Evolutionary conservation across 78 protist species (phyloP), one percentile per base, ranked within the genome.

Genomic region (Andalucia godoyi): DNA sequence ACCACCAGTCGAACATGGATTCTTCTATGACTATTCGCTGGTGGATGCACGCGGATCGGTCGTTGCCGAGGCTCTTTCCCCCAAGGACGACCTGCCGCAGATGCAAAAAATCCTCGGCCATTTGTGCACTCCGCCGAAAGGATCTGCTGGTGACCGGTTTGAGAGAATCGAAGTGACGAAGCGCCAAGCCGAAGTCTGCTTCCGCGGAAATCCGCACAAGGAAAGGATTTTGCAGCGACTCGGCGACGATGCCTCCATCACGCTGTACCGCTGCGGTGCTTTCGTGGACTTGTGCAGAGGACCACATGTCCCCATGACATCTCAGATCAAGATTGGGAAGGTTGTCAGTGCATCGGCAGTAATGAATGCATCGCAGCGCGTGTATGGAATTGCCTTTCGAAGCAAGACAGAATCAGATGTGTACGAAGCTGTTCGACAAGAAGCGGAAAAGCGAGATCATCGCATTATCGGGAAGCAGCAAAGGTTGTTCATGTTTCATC

Each of bases 251-350:
- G 88, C 72, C 9, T 23, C 79, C 51, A 80, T 86, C 69, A 88
- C 97, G 15, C 89, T 88, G 38, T 96, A 96, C 81, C 88, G 92
- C 52, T 84, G 90, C 52, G 98, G 98, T 38, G 72, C 83, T 8
- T 81, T 97, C 49, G 78, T 94, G 43, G 99, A 97, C 75, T 75
- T 95, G 17, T 97, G 99, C 85, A 78, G 92, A 39, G 99, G 99
- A 6, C 99, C 99, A n/a, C 99, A 97, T 70, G 46, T 97, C 47
- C 92, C 92, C 34, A 52, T 79, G 73, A 92, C 99, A 23, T 73
- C 75, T 6, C 45, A 40, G 36, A 52, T 90, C 62, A 85, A 88
- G 83, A 88, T 92, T 27, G 84, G 89, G 57, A 18, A 36, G 7
- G 81, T 94, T n/a, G n/a, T n/a, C n/a, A 4, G 67, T 65, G 21